Evolutionary conservation across 2,329 filamentous ascomycete species (phyloP).

Genomic region (Venturia nashicola): DNA sequence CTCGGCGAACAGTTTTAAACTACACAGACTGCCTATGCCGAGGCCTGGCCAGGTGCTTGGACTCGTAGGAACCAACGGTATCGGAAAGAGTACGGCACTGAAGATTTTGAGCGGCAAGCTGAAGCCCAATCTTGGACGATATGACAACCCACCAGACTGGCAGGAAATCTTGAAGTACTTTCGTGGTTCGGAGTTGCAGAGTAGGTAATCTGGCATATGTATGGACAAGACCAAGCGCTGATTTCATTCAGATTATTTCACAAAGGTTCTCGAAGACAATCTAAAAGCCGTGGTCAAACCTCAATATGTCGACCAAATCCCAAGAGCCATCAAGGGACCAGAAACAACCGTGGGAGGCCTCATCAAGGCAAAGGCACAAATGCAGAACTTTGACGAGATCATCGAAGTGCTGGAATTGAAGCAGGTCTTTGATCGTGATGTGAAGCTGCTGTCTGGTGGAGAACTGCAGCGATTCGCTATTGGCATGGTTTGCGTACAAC

Average conservation of each 20-base stretch:
- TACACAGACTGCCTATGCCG: constrained; percentile 91
- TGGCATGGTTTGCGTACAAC: constrained; percentile 86
- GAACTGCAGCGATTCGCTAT: constrained; percentile 98
- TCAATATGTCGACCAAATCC: constrained; percentile 98
- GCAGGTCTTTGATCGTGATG: constrained; percentile 85
- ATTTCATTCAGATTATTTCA: constrained; percentile 70
- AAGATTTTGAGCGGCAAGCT: constrained; percentile 98
- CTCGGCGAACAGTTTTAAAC: constrained; percentile 99
- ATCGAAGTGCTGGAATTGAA: constrained; percentile 66
- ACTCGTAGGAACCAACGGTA: constrained; percentile 98
- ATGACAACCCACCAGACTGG: constrained; percentile 96
- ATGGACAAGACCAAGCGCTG: neutral
- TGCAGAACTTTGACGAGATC: constrained; percentile 72
- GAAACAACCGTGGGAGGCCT: constrained; percentile 70
- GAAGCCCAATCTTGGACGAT: constrained; percentile 92
- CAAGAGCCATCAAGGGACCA: constrained; percentile 73
- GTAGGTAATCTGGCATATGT: constrained; percentile 37
- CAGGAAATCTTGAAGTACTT: constrained; percentile 98
- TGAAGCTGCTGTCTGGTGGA: constrained; percentile 84
- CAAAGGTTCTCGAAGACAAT: constrained; percentile 92
- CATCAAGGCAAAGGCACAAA: constrained; percentile 61
- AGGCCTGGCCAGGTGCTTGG: constrained; percentile 90
- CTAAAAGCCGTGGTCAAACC: constrained; percentile 97
- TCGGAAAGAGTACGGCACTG: constrained; percentile 98
- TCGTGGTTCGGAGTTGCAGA: constrained; percentile 93